Conservation (phyloP, 495 filamentous ascomycete species). For the Massariosphaeria phaeospora region DNA sequence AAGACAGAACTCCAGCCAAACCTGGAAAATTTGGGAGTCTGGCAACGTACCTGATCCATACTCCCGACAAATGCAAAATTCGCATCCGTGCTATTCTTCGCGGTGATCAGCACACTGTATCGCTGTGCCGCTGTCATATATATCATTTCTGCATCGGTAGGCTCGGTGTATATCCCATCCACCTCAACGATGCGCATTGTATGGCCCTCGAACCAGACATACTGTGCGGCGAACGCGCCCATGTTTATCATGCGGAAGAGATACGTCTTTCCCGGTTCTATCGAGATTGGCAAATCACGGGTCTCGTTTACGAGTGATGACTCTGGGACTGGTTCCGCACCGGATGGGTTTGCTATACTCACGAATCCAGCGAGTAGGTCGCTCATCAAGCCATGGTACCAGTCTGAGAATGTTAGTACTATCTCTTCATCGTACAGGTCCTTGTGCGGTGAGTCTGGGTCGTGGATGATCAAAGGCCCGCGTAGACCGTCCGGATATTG, state of each 20-base stretch:
- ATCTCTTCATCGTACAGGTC: constrained; percentile 32
- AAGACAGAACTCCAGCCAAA: too few relatives aligned
- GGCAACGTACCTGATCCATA: constrained; percentile 48
- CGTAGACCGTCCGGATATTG: constrained; percentile 33
- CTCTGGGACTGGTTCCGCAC: constrained; percentile 53
- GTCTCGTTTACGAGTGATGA: constrained; percentile 56
- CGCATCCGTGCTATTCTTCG: constrained; percentile 51
- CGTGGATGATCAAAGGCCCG: constrained; percentile 27
- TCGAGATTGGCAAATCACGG: constrained; percentile 50
- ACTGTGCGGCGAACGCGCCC: constrained; percentile 41
- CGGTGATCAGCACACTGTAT: constrained; percentile 60
- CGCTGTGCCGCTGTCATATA: constrained; percentile 66
- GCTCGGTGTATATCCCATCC: constrained; percentile 65
- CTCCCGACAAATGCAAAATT: constrained; percentile 66
- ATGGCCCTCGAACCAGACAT: constrained; percentile 49
- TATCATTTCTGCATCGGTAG: constrained; percentile 53
- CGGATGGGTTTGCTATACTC: constrained; percentile 48
- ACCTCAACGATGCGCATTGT: constrained; percentile 64
- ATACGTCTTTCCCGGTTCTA: constrained; percentile 73
- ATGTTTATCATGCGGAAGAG: constrained; percentile 73
- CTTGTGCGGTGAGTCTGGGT: constrained; percentile 27
- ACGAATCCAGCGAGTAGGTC: constrained; percentile 46
- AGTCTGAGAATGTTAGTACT: constrained; percentile 33
- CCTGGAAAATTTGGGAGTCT: background rate
- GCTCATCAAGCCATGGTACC: constrained; percentile 41